Evolutionary conservation across 1,284 basidiomycete species (phyloP).

Genomic region (Boletus calvinii): DNA sequence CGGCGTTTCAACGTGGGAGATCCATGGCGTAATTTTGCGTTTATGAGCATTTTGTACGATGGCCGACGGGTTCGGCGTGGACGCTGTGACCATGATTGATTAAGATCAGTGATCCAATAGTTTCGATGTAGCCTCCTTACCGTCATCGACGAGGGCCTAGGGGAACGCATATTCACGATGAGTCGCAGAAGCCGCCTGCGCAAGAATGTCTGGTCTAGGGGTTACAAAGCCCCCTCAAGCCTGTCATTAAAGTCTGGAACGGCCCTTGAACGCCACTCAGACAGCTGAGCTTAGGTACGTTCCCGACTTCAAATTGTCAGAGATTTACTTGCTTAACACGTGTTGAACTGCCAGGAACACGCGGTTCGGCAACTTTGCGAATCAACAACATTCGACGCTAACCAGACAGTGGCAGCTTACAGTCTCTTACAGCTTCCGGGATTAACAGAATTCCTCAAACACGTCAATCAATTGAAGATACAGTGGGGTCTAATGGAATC

Average conservation of each 20-base stretch:
- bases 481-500: slow-evolving; percentile 1
- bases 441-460: slow-evolving; percentile 3
- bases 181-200: no score
- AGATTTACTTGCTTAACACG: not conserved
- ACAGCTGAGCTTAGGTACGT: not conserved
- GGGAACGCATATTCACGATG: not conserved
- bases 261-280: not conserved
- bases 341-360: not conserved
- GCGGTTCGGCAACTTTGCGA: slow-evolving; percentile 1
- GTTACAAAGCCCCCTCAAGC: not conserved
- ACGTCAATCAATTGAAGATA: slow-evolving; percentile 14
- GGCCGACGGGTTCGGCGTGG: slow-evolving; percentile 6
- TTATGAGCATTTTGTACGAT: slow-evolving; percentile 8
- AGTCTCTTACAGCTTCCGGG: slow-evolving; percentile 2
- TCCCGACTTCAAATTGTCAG: not conserved
- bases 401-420: not conserved
- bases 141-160: not conserved
- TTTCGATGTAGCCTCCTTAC: not conserved
- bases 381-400: slow-evolving; percentile 1
- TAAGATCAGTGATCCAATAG: not conserved
- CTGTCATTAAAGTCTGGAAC: no score
- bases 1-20: slow-evolving; percentile 2
- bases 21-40: not conserved
- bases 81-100: not conserved
- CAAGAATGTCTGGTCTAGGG: not conserved